Evolutionary conservation across 306 rosid species (phyloP), one percentile per base, ranked within the genome.

Genomic region (Ormosia emarginata): DNA sequence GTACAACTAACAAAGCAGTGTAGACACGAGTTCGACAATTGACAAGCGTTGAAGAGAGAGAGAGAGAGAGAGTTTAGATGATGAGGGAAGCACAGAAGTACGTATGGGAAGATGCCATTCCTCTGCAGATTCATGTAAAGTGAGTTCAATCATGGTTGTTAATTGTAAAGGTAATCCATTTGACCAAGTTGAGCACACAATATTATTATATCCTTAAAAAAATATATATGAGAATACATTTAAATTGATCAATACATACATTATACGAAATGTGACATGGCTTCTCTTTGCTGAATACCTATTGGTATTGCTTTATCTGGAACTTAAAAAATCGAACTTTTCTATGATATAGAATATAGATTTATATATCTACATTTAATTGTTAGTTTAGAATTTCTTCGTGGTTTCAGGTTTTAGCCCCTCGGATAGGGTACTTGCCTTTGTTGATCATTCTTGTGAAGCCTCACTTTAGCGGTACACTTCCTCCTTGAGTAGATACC

Each of bases 341-440:
- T 74, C 12, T 4, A 11, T 34, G 58, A 17, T 64, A 44, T 68
- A 24, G 40, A 12, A 24, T 24, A 24, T 24, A 24, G 24, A 0
- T 24, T 0, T 58, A 24, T 13, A 0, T 29, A 50, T 74, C 39
- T 65, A 3, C 13, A 44, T 24, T 72, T 55, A 46, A 81, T 49
- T 14, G 30, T 7, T 75, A 17, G 4, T 8, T 52, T 29, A 15
- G 17, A 18, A 50, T 71, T 34, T 59, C 6, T 44, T 65, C 41
- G 7, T 62, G 81, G 59, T 67, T 71, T 50, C 89, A 95, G 99
- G 88, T 93, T 14, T 91, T 95, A 65, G 99, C 99, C 10, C 96
- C 98, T 86, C 93, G 98, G 68, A 75, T 92, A 15, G 99, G 99
- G 7, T 92, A 92, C 79, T 88, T 95, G 46, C 99, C 99, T 11